Base-by-base conservation (phyloP, 2,329 filamentous ascomycete species). In the Botrytis medusae region DNA sequence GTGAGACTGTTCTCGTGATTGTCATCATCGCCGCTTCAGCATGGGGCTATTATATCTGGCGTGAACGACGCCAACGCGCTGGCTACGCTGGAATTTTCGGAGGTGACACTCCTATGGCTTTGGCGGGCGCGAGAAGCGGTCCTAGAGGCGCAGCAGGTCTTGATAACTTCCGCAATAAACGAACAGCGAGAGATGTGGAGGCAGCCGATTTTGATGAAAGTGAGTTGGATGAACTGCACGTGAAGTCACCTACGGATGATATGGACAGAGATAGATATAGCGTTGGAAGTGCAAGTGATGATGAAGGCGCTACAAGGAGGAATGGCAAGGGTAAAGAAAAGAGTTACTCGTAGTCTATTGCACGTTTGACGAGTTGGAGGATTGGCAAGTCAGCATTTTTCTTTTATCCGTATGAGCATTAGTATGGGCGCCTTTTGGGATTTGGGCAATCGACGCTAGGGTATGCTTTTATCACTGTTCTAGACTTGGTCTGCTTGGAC, bases 11-110 rank as follows among this genome's bases (percentile, higher is more conserved):
- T 1, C 84, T 93, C 3, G 86, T 93, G 2, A 84, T 93, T 54
- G 90, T 93, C 29, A 84, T 89, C 68, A 88, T 92, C 71, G 87
- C 88, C 7, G 90, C 90, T 1, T 83, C 82, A 20, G 82, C 87
- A 46, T 93, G 90, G 87, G 90, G 87, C 16, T 89, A 87, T 80
- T 91, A 87, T 76, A 83, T 92, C 79, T 92, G 89, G 88, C 86
- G 86, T 74, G 86, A 89, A 73, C 87, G 90, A 67, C 86, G 88
- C 76, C 86, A 85, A 77, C 84, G 85, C 48, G 81, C 83, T 9
- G 85, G 86, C 2, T 92, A 92, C 80, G 84, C 85, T 59, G 87
- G 79, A 74, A 77, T 77, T 22, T 81, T 81, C 70, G 79, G 79
- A 51, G 78, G 76, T 2, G 78, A 79, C 32, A 75, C 78, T 3